Evolutionary conservation across 192 early-diverging fungal genomes (phyloP).

Genomic region (Gaertneriomyces semiglobifer): DNA sequence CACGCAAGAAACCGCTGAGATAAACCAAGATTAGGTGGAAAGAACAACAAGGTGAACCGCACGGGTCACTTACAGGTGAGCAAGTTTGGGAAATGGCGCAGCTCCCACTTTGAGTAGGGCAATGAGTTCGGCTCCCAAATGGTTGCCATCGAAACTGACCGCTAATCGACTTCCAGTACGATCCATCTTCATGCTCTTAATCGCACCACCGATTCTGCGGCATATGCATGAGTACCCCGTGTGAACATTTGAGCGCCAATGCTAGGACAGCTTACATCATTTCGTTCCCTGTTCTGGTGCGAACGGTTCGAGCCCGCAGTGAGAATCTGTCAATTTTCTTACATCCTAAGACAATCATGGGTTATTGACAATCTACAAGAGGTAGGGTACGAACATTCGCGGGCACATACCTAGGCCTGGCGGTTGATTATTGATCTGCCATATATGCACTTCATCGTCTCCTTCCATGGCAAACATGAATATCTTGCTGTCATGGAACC

Average conservation of each 20-base stretch:
- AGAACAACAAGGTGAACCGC: neutral
- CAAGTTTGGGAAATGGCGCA: constrained; percentile 25
- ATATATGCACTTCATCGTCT: constrained; percentile 30
- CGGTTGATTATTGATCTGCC: constrained; percentile 18
- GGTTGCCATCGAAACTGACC: constrained; percentile 44
- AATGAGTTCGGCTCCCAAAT: constrained; percentile 37
- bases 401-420: constrained; percentile 23
- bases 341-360: neutral
- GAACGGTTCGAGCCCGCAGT: neutral
- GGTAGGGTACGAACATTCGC: no score
- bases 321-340: neutral
- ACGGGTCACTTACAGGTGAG: constrained; percentile 32
- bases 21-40: neutral
- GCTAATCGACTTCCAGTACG: constrained; percentile 52
- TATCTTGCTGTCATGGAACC: constrained; percentile 59
- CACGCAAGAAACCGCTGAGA: constrained; percentile 47
- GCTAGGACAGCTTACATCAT: neutral
- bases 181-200: constrained; percentile 51
- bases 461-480: constrained; percentile 53
- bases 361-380: no score
- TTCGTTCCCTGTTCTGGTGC: neutral
- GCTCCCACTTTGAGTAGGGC: constrained; percentile 39
- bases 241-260: neutral
- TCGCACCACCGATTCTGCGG: constrained; percentile 42
- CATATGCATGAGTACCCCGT: neutral